phyloP scores from a whole-genome alignment of 495 filamentous ascomycete genomes.

The Hyaloscypha bicolor region DNA sequence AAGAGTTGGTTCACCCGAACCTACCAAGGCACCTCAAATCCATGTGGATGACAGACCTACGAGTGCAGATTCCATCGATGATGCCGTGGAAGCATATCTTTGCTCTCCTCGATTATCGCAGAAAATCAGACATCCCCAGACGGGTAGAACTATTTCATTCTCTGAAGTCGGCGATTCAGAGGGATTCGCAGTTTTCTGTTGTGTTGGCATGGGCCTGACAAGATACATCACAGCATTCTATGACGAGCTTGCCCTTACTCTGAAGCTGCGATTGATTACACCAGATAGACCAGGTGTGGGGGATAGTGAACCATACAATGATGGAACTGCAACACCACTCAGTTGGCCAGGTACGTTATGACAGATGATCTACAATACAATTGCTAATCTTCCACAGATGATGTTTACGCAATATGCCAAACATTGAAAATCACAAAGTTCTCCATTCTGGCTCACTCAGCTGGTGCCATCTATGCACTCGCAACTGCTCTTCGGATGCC shows the following conservation, averaged over 20 bases:
- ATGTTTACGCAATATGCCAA: slow-evolving; percentile 94
- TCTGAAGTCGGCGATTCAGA: slow-evolving; percentile 95
- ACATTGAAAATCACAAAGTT: slow-evolving; percentile 92
- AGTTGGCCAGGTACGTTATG: slow-evolving; percentile 83
- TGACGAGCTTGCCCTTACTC: slow-evolving; percentile 87
- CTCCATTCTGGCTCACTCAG: slow-evolving; percentile 96
- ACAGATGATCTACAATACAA: slow-evolving; percentile 23
- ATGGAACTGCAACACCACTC: slow-evolving; percentile 81
- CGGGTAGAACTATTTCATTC: slow-evolving; percentile 87
- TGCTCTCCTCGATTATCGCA: slow-evolving; percentile 83
- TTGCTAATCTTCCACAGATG: slow-evolving; percentile 58
- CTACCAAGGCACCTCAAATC: slow-evolving; percentile 25
- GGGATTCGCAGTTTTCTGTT: slow-evolving; percentile 92
- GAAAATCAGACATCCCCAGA: slow-evolving; percentile 80
- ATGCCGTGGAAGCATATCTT: slow-evolving; percentile 84
- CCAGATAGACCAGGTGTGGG: slow-evolving; percentile 94
- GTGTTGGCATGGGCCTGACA: slow-evolving; percentile 96
- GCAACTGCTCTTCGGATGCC: slow-evolving; percentile 95
- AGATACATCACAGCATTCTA: slow-evolving; percentile 97
- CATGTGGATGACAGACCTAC: slow-evolving; percentile 61
- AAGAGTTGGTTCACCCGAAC: slow-evolving; percentile 32
- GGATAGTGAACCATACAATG: slow-evolving; percentile 81
- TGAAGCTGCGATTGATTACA: slow-evolving; percentile 90
- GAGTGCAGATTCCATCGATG: slow-evolving; percentile 85
- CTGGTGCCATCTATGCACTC: slow-evolving; percentile 95